Evolutionary conservation across 2,329 filamentous ascomycete species (phyloP).

Genomic region (Neurospora crassa): DNA sequence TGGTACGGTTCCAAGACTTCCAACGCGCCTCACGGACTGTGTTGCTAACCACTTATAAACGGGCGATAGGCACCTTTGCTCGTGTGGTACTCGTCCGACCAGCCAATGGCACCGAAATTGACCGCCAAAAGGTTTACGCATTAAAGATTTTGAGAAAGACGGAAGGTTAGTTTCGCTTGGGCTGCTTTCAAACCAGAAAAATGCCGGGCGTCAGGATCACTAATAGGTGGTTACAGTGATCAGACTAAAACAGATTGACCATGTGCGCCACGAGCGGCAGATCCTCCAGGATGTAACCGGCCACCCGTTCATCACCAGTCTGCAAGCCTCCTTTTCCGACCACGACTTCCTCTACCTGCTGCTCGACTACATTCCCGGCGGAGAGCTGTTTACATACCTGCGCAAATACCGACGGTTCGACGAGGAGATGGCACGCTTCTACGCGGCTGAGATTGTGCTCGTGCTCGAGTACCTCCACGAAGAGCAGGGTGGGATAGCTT

Average conservation of each 20-base stretch:
- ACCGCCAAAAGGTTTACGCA: conserved; percentile 61
- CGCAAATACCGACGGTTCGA: conserved; percentile 70
- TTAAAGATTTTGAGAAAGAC: conserved; percentile 70
- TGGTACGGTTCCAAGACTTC: conserved; percentile 36
- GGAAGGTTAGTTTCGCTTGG: conserved; percentile 28
- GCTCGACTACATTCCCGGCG: conserved; percentile 73
- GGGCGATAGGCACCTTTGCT: conserved; percentile 60
- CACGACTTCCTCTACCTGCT: conserved; percentile 72
- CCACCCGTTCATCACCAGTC: conserved; percentile 74
- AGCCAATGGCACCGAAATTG: conserved; percentile 37
- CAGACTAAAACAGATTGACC: conserved; percentile 76
- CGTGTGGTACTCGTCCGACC: conserved; percentile 70
- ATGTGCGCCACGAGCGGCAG: conserved; percentile 73
- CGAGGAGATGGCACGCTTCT: conserved; percentile 69
- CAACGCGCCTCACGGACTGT: background rate
- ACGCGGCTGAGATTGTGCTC: conserved; percentile 73
- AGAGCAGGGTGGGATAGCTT: conserved; percentile 65
- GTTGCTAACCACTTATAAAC: conserved; percentile 1
- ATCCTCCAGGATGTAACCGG: conserved; percentile 69
- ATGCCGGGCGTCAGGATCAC: conserved; percentile 3
- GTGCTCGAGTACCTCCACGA: conserved; percentile 77
- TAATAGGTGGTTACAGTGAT: conserved; percentile 43
- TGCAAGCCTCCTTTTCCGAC: conserved; percentile 73
- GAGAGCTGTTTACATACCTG: conserved; percentile 77
- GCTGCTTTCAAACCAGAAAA: background rate